Base-by-base conservation (phyloP, 345 rosid species). In the Boechera retrofracta region DNA sequence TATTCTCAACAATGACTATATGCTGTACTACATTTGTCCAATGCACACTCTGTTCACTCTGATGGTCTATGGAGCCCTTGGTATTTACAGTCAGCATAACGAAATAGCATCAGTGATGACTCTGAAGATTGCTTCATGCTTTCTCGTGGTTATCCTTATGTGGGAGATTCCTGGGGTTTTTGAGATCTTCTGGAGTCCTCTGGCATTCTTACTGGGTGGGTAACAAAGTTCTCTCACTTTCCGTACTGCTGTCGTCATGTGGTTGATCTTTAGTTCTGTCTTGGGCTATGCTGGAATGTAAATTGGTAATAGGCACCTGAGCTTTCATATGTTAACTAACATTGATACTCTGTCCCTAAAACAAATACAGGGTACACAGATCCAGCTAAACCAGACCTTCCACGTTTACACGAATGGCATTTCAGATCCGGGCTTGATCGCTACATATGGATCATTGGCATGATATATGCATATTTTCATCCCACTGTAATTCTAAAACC, bases 381-480 rank as follows among this genome's bases (percentile, higher is more conserved):
- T 86, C 98, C 98, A 53, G 97, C 87, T 67, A 91, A 94, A 69
- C 98, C 91, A 5, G 89, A 88, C 71, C 91, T 94, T 31, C 83
- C 92, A 57, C 86, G 83, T 55, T 61, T 91, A 79, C 93, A 94
- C 39, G 98, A 91, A 73, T 94, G 98, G 97, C 96, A 91, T 77
- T 94, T 94, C 81, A 89, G 98, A 89, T 91, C 97, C 12, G 97
- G 98, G 79, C 96, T 94, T 48, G 97, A 94, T 77, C 97, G 96
- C 84, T 94, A 94, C 73, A 88, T 94, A 80, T 94, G 98, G 97
- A 91, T 94, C 57, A 49, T 91, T 42, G 97, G 98, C 74, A 94
- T 94, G 97, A 87, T 91, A 67, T 91, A 89, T 86, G 98, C 98
- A 42, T 91, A 94, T 83, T 91, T 70, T 80, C 98, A 94, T 67